Conservation (phyloP, 2,329 filamentous ascomycete species). For the Xylariomycetidae sp. region DNA sequence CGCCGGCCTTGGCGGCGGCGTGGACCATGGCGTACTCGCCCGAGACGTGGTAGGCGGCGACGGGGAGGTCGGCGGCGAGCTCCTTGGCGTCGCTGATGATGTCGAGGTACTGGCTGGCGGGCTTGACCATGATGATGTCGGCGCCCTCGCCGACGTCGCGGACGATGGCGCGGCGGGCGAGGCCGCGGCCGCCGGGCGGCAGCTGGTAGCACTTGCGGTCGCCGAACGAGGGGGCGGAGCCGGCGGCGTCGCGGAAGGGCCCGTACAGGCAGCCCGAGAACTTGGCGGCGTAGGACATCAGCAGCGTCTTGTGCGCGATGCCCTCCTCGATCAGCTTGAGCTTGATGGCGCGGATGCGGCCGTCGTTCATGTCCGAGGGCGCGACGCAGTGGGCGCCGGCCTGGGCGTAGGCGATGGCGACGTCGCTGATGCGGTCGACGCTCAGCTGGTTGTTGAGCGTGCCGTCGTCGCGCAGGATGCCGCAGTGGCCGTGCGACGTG, state of each 20-base stretch:
- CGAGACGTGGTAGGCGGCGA: conserved; percentile 94
- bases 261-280: conserved; percentile 96
- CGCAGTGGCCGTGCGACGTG: conserved; percentile 95
- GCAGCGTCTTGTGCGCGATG: conserved; percentile 80
- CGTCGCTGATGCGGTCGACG: conserved; percentile 90
- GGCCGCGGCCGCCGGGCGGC: conserved; percentile 82
- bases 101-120: conserved; percentile 89
- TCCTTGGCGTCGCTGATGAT: conserved; percentile 98
- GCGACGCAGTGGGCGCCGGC: conserved; percentile 96
- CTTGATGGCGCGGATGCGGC: conserved; percentile 94
- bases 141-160: conserved; percentile 91
- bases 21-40: conserved; percentile 98
- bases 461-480: conserved; percentile 88
- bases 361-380: conserved; percentile 98
- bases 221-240: conserved; percentile 84
- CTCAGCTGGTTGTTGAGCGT: conserved; percentile 89
- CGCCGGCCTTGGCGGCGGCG: conserved; percentile 88
- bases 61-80: conserved; percentile 80
- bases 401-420: conserved; percentile 95
- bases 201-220: conserved; percentile 97
- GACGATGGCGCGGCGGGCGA: conserved; percentile 83
- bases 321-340: conserved; percentile 94
- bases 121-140: conserved; percentile 99
- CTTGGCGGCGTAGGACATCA: conserved; percentile 98
- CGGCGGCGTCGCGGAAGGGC: conserved; percentile 93